phyloP scores from a whole-genome alignment of 2,329 filamentous ascomycete species.

The Dactylellina leptospora region DNA sequence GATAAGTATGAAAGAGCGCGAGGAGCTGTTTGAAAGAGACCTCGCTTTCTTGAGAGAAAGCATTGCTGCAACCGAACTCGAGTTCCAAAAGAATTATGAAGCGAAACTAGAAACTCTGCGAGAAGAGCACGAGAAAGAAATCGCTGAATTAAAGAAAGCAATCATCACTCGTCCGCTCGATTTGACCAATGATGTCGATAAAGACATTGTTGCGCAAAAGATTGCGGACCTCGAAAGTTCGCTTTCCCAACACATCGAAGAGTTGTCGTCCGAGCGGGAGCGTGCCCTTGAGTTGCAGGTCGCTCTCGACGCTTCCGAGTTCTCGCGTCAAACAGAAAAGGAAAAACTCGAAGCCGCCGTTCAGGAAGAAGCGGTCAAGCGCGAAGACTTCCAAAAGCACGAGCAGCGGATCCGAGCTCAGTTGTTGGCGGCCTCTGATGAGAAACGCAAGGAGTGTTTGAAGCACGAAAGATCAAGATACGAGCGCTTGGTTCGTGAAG shows the following conservation, averaged over 20 bases:
- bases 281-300: slow-evolving; percentile 47
- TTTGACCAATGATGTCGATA: slow-evolving; percentile 38
- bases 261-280: slow-evolving; percentile 38
- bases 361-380: slow-evolving; percentile 41
- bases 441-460: slow-evolving; percentile 48
- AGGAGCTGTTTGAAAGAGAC: slow-evolving; percentile 46
- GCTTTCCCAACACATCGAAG: slow-evolving; percentile 41
- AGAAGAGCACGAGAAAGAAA: slow-evolving; percentile 41
- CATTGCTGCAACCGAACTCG: slow-evolving; percentile 40
- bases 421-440: slow-evolving; percentile 43
- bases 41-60: slow-evolving; percentile 39
- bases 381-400: slow-evolving; percentile 51
- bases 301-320: slow-evolving; percentile 50
- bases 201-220: slow-evolving; percentile 47
- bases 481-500: slow-evolving; percentile 46
- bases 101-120: slow-evolving; percentile 42
- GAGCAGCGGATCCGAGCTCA: slow-evolving; percentile 49
- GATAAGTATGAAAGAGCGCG: slow-evolving; percentile 30
- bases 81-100: slow-evolving; percentile 48
- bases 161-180: slow-evolving; percentile 47
- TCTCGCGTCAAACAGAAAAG: slow-evolving; percentile 45
- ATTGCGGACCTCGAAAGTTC: slow-evolving; percentile 47
- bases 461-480: slow-evolving; percentile 48
- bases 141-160: slow-evolving; percentile 40
- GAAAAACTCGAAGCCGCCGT: slow-evolving; percentile 45